Evolutionary conservation across 108 stramenopile species (phyloP), one percentile per base, ranked within the genome.

Genomic region (Fistulifera pelliculosa): DNA sequence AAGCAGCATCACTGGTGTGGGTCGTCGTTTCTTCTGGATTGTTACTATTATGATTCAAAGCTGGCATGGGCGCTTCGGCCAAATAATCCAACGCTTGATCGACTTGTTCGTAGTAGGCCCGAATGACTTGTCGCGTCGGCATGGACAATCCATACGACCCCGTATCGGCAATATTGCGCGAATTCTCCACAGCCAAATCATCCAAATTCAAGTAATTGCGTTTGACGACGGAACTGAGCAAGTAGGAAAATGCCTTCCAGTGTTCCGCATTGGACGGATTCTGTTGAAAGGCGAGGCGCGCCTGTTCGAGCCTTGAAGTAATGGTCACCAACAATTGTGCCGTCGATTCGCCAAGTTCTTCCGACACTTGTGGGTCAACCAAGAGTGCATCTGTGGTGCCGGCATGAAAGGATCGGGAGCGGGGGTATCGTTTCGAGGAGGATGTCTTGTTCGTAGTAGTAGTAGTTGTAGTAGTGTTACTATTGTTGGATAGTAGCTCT

Each of bases 141-240:
- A 70, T 57, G 17, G 75, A 72, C 26, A 83, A 64, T 19, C 56
- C 69, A 58, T 85, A 71, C 52, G 75, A 73, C 21, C 86, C 86
- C 11, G 70, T 71, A 57, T 79, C 78, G n/a, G 80, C 79, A 13
- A 91, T 74, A 19, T 69, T 71, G 26, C 79, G 63, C 14, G 81
- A 80, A 74, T 88, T 82, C 38, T 78, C 68, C 16, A 81, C 73
- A 10, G 86, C 54, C 7, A 75, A 60, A 64, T 93, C 79, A 60
- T 95, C 91, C 26, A 93, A 58, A 24, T 76, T 79, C 11, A 95
- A 71, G 67, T 93, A 87, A 71, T 95, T 95, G 41, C 94, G 71
- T 69, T 95, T 95, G 28, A 89, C 75, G 0, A 93, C 77, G 8
- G 83, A 85, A 6, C 72, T 69, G 0, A 95, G 66, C 27, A 87